phyloP scores from a whole-genome alignment of 305 asterid genomes.

The Rubia balearica region DNA sequence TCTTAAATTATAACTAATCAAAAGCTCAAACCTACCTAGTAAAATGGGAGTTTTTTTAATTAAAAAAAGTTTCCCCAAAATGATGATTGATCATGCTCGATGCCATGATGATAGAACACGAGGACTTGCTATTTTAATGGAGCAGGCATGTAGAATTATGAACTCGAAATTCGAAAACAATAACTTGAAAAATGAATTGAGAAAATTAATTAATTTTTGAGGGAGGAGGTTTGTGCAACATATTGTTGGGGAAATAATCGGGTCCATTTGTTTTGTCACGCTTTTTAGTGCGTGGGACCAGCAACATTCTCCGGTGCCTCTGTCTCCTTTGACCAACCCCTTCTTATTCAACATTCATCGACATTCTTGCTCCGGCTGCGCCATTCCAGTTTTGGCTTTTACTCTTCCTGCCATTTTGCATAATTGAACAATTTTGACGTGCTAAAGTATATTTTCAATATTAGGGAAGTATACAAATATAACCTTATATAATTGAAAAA shows the following conservation, averaged over 20 bases:
- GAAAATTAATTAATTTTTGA: neutral
- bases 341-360: neutral
- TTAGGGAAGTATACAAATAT: too few relatives aligned
- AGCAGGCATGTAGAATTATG: constrained; percentile 9
- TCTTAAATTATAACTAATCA: neutral
- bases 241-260: constrained; percentile 28
- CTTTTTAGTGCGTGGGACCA: constrained; percentile 44
- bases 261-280: constrained; percentile 25
- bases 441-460: too few relatives aligned
- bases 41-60: neutral
- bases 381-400: neutral
- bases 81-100: constrained; percentile 21
- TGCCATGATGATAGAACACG: constrained; percentile 13
- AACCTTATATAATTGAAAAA: too few relatives aligned
- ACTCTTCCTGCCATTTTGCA: neutral
- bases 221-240: constrained; percentile 22
- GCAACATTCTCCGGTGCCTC: constrained; percentile 42
- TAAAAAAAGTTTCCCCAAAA: constrained; percentile 15
- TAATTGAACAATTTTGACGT: neutral
- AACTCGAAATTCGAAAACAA: neutral
- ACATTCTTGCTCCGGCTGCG: neutral
- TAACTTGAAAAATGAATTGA: neutral
- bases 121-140: constrained; percentile 9
- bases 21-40: neutral
- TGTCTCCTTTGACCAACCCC: constrained; percentile 58